Conservation (phyloP, 805 yeast species). For the Saccharomycopsis guyanensis region DNA sequence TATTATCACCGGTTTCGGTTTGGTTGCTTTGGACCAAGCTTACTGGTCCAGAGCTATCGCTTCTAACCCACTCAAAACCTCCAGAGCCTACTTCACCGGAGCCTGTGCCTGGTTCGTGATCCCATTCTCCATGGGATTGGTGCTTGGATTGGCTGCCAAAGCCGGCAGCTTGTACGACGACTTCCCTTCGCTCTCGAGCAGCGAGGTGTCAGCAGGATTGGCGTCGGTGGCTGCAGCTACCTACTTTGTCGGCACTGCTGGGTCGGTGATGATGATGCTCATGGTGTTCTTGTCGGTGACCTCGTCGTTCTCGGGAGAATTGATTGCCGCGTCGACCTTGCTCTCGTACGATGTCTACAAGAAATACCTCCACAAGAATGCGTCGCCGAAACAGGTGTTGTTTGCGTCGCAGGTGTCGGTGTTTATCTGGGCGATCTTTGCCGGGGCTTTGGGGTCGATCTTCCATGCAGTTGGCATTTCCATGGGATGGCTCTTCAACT, state of each 20-base stretch:
- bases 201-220: slow-evolving; percentile 33
- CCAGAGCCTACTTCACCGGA: slow-evolving; percentile 33
- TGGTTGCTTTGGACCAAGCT: slow-evolving; percentile 34
- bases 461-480: slow-evolving; percentile 30
- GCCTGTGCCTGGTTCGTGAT: slow-evolving; percentile 35
- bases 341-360: slow-evolving; percentile 41
- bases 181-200: slow-evolving; percentile 32
- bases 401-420: slow-evolving; percentile 37
- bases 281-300: slow-evolving; percentile 38
- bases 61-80: slow-evolving; percentile 28
- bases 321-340: slow-evolving; percentile 35
- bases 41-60: slow-evolving; percentile 41
- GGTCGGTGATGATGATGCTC: slow-evolving; percentile 34
- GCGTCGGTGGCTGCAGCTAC: slow-evolving; percentile 35
- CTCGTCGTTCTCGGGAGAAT: slow-evolving; percentile 35
- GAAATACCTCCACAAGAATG: slow-evolving; percentile 35
- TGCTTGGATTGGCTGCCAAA: slow-evolving; percentile 33
- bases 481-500: slow-evolving; percentile 34
- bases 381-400: slow-evolving; percentile 36
- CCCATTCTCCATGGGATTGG: slow-evolving; percentile 32
- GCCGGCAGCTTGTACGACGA: slow-evolving; percentile 29
- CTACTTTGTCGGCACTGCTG: slow-evolving; percentile 36
- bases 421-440: slow-evolving; percentile 32
- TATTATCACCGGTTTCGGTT: slow-evolving; percentile 30
- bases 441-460: slow-evolving; percentile 34